Evolutionary conservation across 768 basidiomycete genomes (phyloP), one percentile per base, ranked within the genome.

Genomic region (Suillus subluteus): DNA sequence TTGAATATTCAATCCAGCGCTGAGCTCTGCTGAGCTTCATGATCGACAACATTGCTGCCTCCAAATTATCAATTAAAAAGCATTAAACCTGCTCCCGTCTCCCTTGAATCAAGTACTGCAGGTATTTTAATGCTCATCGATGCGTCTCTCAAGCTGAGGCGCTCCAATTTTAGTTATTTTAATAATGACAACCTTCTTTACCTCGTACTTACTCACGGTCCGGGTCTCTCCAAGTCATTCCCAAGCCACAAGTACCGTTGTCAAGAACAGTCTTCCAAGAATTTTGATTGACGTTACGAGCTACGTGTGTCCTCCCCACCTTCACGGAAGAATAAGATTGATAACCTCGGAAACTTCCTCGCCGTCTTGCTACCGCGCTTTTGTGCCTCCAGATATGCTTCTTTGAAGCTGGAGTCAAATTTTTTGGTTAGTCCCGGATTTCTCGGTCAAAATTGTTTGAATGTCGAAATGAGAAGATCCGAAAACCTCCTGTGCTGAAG

Each of bases 201-300:
- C 8, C 26, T 54, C 7, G 8, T 54, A 54, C 15, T 30, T 16
- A 16, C 15, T 30, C 15, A 55, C 16, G 30, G 54, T 26, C 50
- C 30, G 54, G 52, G 16, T 30, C 50, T 50, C 26, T 30, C 16
- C 9, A 32, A 9, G 18, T 8, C 32, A 35, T 55, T 55, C 32
- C 32, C 11, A 55, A 37, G 54, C 30, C 18, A 21, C 2, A 37
- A 37, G 37, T 11, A 11, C 54, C 30, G 54, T 56, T 55, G 54
- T 55, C 54, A 55, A 55, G 54, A 55, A 11, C 9, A 21, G 32
- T 56, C 55, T 56, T 56, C 55, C 55, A 37, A 56, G 55, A 56
- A 56, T 21, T 56, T 37, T 56, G 55, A 56, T 56, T 56, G 55
- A 56, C 55, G 55, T 56, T 55, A 55, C 18, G 11, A 55, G 21